Conservation (phyloP, 176 grass and related monocot species). For the Phoenix dactylifera region DNA sequence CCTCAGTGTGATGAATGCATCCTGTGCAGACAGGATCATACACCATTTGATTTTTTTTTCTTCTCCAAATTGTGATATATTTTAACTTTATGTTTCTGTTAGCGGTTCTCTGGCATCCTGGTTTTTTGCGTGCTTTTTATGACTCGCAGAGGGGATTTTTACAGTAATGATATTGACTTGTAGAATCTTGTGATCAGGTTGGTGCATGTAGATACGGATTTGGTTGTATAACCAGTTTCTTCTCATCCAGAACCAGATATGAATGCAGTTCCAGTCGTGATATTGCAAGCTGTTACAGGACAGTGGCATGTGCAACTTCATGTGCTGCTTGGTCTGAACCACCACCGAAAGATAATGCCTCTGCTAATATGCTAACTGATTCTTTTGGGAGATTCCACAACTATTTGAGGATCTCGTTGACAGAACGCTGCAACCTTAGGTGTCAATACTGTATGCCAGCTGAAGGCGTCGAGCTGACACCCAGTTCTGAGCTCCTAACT, state of each 20-base stretch:
- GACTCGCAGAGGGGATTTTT: not conserved
- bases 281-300: slow-evolving; percentile 17
- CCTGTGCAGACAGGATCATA: too few species aligned
- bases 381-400: slow-evolving; percentile 81
- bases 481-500: slow-evolving; percentile 54
- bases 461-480: slow-evolving; percentile 70
- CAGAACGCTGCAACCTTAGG: slow-evolving; percentile 75
- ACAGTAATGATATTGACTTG: not conserved
- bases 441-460: slow-evolving; percentile 93
- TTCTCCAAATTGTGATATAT: too few species aligned
- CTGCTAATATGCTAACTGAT: slow-evolving; percentile 61
- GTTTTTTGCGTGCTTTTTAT: not conserved
- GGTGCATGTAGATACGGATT: not conserved
- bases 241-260: not conserved
- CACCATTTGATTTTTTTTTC: too few species aligned
- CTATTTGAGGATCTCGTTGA: slow-evolving; percentile 78
- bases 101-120: not conserved
- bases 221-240: slow-evolving; percentile 1
- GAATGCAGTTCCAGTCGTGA: not conserved
- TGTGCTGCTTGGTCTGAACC: slow-evolving; percentile 27
- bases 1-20: too few species aligned
- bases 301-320: slow-evolving; percentile 30
- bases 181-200: slow-evolving; percentile 6
- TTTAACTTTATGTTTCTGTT: not conserved
- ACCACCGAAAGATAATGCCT: slow-evolving; percentile 1